Evolutionary conservation across 495 filamentous ascomycete genomes (phyloP).

Genomic region (Neurospora tetrasperma): DNA sequence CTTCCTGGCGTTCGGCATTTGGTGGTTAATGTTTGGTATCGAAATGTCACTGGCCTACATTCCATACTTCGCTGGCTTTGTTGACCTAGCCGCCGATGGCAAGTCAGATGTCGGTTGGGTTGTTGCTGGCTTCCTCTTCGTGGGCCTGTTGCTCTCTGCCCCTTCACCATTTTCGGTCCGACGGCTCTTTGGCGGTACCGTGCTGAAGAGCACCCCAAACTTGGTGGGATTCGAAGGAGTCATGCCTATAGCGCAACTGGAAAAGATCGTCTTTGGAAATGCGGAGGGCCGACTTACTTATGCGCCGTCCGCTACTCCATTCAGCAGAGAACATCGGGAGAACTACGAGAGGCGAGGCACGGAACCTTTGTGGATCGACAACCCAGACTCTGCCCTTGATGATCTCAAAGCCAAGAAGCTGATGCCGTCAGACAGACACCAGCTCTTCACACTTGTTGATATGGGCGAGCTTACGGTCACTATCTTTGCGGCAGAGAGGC

Average conservation of each 20-base stretch:
- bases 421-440: slow-evolving; percentile 5
- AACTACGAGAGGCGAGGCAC: neutral
- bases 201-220: neutral
- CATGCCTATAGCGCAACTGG: slow-evolving; percentile 5
- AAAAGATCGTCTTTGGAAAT: slow-evolving; percentile 2
- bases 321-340: neutral
- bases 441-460: slow-evolving; percentile 29
- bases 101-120: slow-evolving; percentile 14
- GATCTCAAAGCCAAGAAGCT: slow-evolving; percentile 2
- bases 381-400: neutral
- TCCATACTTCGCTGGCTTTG: slow-evolving; percentile 8
- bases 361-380: neutral
- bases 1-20: neutral
- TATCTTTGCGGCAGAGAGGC: slow-evolving; percentile 24
- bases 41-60: slow-evolving; percentile 2
- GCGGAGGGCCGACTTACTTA: neutral
- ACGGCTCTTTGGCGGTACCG: neutral
- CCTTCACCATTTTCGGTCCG: neutral
- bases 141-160: neutral
- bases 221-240: slow-evolving; percentile 25
- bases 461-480: slow-evolving; percentile 27
- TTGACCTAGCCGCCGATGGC: slow-evolving; percentile 13
- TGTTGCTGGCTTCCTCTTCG: slow-evolving; percentile 16
- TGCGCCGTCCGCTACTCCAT: neutral
- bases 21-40: neutral